Evolutionary conservation across 495 filamentous ascomycete genomes (phyloP), one percentile per base, ranked within the genome.

Genomic region (Podospora pseudoanserina): DNA sequence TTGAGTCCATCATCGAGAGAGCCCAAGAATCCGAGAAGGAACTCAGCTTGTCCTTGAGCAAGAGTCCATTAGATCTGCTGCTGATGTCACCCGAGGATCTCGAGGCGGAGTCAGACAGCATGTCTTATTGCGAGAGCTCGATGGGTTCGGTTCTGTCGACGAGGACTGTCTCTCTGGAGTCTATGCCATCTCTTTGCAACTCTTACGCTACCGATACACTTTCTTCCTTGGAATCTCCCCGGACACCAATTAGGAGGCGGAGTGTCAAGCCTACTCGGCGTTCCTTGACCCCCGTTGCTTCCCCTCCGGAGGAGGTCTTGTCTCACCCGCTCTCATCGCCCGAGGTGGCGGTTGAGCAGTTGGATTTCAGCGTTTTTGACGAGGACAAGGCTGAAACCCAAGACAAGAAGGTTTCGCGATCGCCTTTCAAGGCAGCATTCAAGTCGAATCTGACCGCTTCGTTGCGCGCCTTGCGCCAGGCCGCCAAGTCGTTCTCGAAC

Each of bases 371-470:
- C 7, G 82, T 81, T 18, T 84, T 85, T 66, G 73, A 74, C 19
- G 63, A 65, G 44, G 58, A 67, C 7, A 69, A 70, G 20, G 65
- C 68, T 1, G 69, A 71, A 11, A 13, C 65, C 13, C 64, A 65
- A 39, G 74, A 54, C 82, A 88, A 78, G 67, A 78, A 79, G 59
- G 59, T 70, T 30, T 77, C 71, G 18, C 71, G 74, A 11, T 27
- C 76, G 32, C 73, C 64, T 13, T 75, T 80, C 60, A 73, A 72
- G 60, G 84, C 80, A 32, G 87, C 86, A 13, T 93, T 97, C 80
- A 96, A 93, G 72, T 99, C 95, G 2, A 98, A 98, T 71, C 84
- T 99, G 18, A 99, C 94, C 4, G 93, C 94, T 23, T 99, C 95
- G 0, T 79, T 99, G 63, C 87, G 91, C 39, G 92, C 91, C 28